Evolutionary conservation across 768 basidiomycete genomes (phyloP).

Genomic region (Leccinum variicolor): DNA sequence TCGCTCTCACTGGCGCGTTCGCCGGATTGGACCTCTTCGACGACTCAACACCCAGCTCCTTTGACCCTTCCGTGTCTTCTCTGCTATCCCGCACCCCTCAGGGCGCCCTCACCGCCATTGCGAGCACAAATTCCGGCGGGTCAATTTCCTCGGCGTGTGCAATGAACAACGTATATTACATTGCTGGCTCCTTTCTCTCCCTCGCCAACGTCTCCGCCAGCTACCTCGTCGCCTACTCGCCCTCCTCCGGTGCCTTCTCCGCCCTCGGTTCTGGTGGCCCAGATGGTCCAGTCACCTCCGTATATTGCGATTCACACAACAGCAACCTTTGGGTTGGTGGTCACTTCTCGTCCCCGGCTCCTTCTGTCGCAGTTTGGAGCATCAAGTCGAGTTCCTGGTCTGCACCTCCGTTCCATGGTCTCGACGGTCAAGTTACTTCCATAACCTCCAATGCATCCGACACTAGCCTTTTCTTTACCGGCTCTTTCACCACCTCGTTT

Average conservation of each 20-base stretch:
- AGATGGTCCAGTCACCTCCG: slow-evolving; percentile 65
- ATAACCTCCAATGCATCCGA: slow-evolving; percentile 74
- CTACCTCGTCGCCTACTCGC: slow-evolving; percentile 78
- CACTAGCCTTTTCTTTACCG: slow-evolving; percentile 79
- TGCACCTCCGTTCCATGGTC: slow-evolving; percentile 75
- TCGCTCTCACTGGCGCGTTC: slow-evolving; percentile 86
- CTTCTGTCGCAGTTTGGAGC: slow-evolving; percentile 72
- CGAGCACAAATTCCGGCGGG: slow-evolving; percentile 79
- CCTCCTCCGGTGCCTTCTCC: slow-evolving; percentile 54
- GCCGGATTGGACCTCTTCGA: slow-evolving; percentile 79
- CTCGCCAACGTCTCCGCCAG: slow-evolving; percentile 54
- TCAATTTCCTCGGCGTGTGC: slow-evolving; percentile 70
- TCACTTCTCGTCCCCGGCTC: slow-evolving; percentile 62
- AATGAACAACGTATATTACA: slow-evolving; percentile 65
- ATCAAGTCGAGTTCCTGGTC: slow-evolving; percentile 64
- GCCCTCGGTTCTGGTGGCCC: slow-evolving; percentile 67
- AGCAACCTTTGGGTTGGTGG: slow-evolving; percentile 79
- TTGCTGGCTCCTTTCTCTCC: slow-evolving; percentile 82
- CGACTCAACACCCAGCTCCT: slow-evolving; percentile 49
- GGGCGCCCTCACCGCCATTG: slow-evolving; percentile 68
- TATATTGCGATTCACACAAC: slow-evolving; percentile 72
- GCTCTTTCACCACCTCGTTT: slow-evolving; percentile 81
- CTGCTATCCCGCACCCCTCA: slow-evolving; percentile 61
- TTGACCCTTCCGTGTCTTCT: slow-evolving; percentile 71
- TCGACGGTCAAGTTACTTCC: slow-evolving; percentile 66